Conservation (phyloP, 148 eudicot genomes). For the Heliosperma pusillum region DNA sequence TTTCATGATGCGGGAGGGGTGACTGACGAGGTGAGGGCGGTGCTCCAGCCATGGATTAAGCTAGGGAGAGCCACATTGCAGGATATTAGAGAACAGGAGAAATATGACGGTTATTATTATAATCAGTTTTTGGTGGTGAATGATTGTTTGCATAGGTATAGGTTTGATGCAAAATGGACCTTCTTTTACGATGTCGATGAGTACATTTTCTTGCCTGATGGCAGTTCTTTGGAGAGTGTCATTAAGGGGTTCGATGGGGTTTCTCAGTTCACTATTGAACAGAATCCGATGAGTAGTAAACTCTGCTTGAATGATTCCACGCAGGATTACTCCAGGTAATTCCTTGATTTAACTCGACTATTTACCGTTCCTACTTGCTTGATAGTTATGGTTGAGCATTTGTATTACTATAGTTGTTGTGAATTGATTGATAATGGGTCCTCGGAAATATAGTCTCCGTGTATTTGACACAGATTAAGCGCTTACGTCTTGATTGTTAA, state of each 20-base stretch:
- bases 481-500: not conserved
- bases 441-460: not conserved
- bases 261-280: slow-evolving; percentile 63
- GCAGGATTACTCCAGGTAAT: slow-evolving; percentile 40
- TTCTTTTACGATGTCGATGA: slow-evolving; percentile 60
- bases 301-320: slow-evolving; percentile 51
- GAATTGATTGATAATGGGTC: not conserved
- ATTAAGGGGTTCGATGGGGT: slow-evolving; percentile 33
- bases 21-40: slow-evolving; percentile 37
- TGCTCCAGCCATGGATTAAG: slow-evolving; percentile 54
- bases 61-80: slow-evolving; percentile 47
- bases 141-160: slow-evolving; percentile 52
- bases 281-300: slow-evolving; percentile 52
- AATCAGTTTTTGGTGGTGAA: slow-evolving; percentile 62
- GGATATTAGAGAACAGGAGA: slow-evolving; percentile 49
- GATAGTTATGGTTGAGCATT: too few relatives aligned
- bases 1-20: slow-evolving; percentile 63
- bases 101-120: slow-evolving; percentile 55
- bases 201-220: slow-evolving; percentile 45
- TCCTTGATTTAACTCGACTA: not conserved
- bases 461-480: not conserved
- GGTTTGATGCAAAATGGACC: slow-evolving; percentile 49
- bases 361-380: not conserved
- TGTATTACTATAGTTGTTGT: not conserved
- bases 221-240: slow-evolving; percentile 27